phyloP scores from a whole-genome alignment of 257 asterid genomes.

The Scutellaria galericulata region DNA sequence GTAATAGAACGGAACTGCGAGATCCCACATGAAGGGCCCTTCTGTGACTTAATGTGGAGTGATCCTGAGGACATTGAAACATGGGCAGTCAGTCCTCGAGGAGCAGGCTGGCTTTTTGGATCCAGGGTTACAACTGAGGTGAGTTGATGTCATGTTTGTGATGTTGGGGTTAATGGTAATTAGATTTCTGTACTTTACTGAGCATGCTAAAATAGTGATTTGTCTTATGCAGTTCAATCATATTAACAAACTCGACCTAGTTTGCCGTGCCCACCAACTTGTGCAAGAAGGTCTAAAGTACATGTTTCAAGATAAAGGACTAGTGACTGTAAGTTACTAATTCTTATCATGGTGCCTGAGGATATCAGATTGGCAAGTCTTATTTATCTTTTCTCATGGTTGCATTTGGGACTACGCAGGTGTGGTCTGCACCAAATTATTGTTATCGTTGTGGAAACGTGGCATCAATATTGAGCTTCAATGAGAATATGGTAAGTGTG shows the following conservation, averaged over 20 bases:
- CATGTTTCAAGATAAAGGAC: conserved; percentile 99
- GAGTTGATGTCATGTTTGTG: conserved; percentile 22
- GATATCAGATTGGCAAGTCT: not conserved
- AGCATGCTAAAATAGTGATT: conserved; percentile 1
- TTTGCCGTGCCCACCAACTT: conserved; percentile 99
- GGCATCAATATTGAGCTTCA: conserved; percentile 96
- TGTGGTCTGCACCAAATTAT: conserved; percentile 99
- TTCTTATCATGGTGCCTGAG: conserved; percentile 20
- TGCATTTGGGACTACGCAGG: conserved; percentile 55
- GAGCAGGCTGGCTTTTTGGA: conserved; percentile 99
- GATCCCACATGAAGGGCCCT: conserved; percentile 99
- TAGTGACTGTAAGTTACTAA: conserved; percentile 83
- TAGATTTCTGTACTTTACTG: not conserved
- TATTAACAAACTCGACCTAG: conserved; percentile 90
- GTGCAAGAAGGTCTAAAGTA: conserved; percentile 98
- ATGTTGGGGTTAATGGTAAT: conserved; percentile 14
- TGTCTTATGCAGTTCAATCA: conserved; percentile 81
- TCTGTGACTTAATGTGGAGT: conserved; percentile 99
- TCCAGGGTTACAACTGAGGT: conserved; percentile 98
- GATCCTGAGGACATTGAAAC: conserved; percentile 99
- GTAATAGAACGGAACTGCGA: conserved; percentile 92
- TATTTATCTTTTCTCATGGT: conserved; percentile 25
- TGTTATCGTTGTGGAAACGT: conserved; percentile 99
- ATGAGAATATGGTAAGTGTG: conserved; percentile 83
- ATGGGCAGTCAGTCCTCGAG: conserved; percentile 99